These are phyloP conservation scores for Xanthoconium stramineum DNA, from an alignment of 768 basidiomycete species.

Conservation along the genomic window DNA sequence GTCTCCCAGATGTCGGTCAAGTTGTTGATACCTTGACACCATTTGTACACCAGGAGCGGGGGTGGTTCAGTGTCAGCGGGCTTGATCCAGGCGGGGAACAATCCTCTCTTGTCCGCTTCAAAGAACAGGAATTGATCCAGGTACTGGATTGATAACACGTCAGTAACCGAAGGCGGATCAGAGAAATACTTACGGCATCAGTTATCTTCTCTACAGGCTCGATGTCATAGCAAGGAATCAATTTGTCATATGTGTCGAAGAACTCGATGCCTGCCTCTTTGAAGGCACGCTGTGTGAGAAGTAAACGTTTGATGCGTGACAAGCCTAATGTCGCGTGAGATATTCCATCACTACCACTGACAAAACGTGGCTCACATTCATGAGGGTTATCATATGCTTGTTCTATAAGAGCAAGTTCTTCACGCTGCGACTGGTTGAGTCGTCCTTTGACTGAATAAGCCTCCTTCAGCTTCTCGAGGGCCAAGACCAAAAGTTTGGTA, in stretches of 20 bases:
- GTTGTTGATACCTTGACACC: slow-evolving; percentile 99
- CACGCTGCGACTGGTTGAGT: slow-evolving; percentile 96
- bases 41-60: slow-evolving; percentile 96
- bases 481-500: slow-evolving; percentile 94
- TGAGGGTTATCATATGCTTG: slow-evolving; percentile 99
- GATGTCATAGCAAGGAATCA: slow-evolving; percentile 98
- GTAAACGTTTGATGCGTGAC: slow-evolving; percentile 95
- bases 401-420: slow-evolving; percentile 96
- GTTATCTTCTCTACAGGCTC: slow-evolving; percentile 99
- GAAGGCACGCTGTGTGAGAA: slow-evolving; percentile 97
- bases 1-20: slow-evolving; percentile 99
- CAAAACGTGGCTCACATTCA: slow-evolving; percentile 60
- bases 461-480: slow-evolving; percentile 97
- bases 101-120: slow-evolving; percentile 95
- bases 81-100: slow-evolving; percentile 99
- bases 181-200: slow-evolving; percentile 66
- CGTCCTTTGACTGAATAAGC: slow-evolving; percentile 98
- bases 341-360: neutral
- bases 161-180: neutral
- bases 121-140: slow-evolving; percentile 99
- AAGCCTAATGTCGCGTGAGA: slow-evolving; percentile 46
- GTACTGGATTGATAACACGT: slow-evolving; percentile 48
- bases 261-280: slow-evolving; percentile 98
- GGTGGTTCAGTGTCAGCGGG: slow-evolving; percentile 97
- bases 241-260: slow-evolving; percentile 96